A percentile compares a stretch with the other conserved stretches of the same genome.
phyloP scores from a whole-genome alignment of 75 land plant genomes.

The Cupressus sempervirens region DNA sequence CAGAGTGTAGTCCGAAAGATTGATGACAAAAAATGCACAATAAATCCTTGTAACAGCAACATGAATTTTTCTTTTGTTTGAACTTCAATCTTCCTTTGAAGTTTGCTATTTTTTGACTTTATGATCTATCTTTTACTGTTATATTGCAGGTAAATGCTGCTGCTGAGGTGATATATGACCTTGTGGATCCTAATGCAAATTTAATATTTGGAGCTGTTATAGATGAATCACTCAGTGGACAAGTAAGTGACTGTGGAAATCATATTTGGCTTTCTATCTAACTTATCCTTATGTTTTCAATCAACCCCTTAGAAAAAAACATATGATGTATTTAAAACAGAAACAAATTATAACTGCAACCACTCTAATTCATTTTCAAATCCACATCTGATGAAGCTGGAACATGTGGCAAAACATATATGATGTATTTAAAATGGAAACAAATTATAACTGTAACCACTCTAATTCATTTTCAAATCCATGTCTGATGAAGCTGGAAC shows the following conservation, averaged over 20 bases:
- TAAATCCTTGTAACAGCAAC: too few relatives aligned
- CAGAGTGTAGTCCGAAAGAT: too few relatives aligned
- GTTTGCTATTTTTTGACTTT: not conserved
- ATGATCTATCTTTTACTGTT: not conserved
- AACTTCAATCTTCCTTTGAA: not conserved
- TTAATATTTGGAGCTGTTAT: constrained; percentile 96
- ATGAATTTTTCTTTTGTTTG: not conserved
- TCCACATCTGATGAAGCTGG: not conserved
- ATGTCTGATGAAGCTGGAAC: not conserved
- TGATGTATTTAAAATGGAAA: not conserved
- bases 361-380: not conserved
- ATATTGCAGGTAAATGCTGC: constrained; percentile 87
- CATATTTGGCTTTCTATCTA: not conserved
- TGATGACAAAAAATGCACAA: too few relatives aligned
- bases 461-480: not conserved
- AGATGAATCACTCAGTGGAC: constrained; percentile 80
- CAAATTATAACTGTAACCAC: not conserved
- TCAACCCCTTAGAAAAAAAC: not conserved
- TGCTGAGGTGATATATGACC: constrained; percentile 96
- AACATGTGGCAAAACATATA: constrained; percentile 1
- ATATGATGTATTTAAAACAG: not conserved
- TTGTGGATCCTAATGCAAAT: constrained; percentile 96
- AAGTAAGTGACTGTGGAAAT: constrained; percentile 48
- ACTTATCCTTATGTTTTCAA: not conserved
- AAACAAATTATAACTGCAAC: not conserved